Evolutionary conservation across 441 rosid species (phyloP), one percentile per base, ranked within the genome.

Genomic region (Populus hybrid): DNA sequence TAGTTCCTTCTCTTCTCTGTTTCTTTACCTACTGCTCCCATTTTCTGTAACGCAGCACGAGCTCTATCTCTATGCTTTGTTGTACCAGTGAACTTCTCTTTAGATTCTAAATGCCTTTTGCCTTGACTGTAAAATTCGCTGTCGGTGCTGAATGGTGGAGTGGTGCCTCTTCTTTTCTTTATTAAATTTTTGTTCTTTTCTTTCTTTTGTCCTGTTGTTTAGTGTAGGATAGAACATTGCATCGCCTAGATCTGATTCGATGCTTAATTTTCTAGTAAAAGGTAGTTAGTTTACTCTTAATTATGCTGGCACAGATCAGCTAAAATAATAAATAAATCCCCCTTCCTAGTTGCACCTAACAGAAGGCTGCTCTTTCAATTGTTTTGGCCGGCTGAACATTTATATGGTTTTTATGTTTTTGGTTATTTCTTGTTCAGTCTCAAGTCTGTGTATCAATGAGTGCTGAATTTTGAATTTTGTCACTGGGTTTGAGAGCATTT

Each of bases 181-280:
- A 9, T 10, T 42, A n/a, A 2, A 3, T 36, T 61, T 21, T 38
- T 20, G 4, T 53, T 46, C 10, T 30, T 30, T 30, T 10, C n/a
- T 3, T 32, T 20, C 40, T 50, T 18, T 50, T 32, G 24, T 32
- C 12, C 11, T 46, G 40, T 73, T 63, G 26, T 36, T 21, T 50
- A 59, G 57, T 9, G 35, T 16, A 57, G 61, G 23, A 57, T 59
- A 10, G 4, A 30, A 23, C 57, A 18, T 69, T 57, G 16, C 61
- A 34, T 30, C 21, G 59, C 30, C 74, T 77, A 77, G 74, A 77
- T 77, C 32, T 30, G 32, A 30, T 24, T 69, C 20, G 5, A 24
- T 24, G 6, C 50, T 76, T 50, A 18, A 20, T 26, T 18, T 46
- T 28, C 38, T 67, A 67, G 26, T 63, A 23, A 36, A 73, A 6